Conservation (phyloP, 1,284 basidiomycete species). For the Sanghuangporus sanghuang region DNA sequence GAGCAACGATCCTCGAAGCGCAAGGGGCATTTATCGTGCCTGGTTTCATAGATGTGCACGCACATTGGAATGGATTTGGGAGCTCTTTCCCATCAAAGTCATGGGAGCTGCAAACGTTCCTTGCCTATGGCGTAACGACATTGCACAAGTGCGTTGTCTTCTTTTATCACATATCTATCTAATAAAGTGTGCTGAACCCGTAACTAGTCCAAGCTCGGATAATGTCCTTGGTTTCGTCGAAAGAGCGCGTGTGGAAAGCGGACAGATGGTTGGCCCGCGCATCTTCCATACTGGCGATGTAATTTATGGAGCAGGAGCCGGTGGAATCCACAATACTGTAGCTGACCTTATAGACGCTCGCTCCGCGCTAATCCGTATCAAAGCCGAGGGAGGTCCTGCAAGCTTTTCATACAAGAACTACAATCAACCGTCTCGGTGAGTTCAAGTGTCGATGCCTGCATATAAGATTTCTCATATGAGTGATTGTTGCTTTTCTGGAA, state of each 20-base stretch:
- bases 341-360: slow-evolving; percentile 54
- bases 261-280: slow-evolving; percentile 60
- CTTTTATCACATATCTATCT: neutral
- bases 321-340: slow-evolving; percentile 56
- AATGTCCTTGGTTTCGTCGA: slow-evolving; percentile 58
- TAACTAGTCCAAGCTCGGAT: slow-evolving; percentile 52
- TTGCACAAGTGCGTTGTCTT: slow-evolving; percentile 56
- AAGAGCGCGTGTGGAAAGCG: slow-evolving; percentile 60
- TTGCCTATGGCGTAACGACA: slow-evolving; percentile 73
- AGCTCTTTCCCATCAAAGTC: slow-evolving; percentile 54
- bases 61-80: slow-evolving; percentile 58
- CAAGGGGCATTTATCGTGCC: slow-evolving; percentile 60
- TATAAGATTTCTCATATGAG: neutral
- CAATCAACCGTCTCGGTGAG: slow-evolving; percentile 57
- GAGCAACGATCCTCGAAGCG: slow-evolving; percentile 49
- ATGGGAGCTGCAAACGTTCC: slow-evolving; percentile 70
- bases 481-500: slow-evolving; percentile 3
- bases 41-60: slow-evolving; percentile 71
- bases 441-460: neutral
- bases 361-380: slow-evolving; percentile 60
- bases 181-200: neutral
- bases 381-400: slow-evolving; percentile 62
- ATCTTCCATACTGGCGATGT: slow-evolving; percentile 64
- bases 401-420: slow-evolving; percentile 76
- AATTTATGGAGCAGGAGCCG: slow-evolving; percentile 56